phyloP scores from a whole-genome alignment of 768 basidiomycete species.

The Lanmaoa pseudosensibilis region DNA sequence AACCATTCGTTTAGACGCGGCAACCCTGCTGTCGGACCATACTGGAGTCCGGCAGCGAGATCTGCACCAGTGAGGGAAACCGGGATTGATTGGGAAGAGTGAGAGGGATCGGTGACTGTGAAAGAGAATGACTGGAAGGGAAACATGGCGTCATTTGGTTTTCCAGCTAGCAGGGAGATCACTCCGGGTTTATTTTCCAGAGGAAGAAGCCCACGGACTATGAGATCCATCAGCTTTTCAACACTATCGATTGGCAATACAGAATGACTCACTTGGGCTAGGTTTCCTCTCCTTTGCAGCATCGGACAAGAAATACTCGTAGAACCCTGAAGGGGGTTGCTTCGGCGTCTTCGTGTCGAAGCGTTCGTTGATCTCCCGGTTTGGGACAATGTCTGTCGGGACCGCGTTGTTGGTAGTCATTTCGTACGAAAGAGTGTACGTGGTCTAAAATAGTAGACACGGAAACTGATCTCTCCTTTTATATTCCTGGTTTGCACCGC shows the following conservation, averaged over 20 bases:
- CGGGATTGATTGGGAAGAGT: slow-evolving; percentile 44
- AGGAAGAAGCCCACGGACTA: slow-evolving; percentile 71
- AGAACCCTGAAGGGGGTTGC: slow-evolving; percentile 52
- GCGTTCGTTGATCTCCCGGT: background rate
- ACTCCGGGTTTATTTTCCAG: slow-evolving; percentile 77
- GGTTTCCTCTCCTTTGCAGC: slow-evolving; percentile 61
- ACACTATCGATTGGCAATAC: background rate
- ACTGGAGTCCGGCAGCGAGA: slow-evolving; percentile 71
- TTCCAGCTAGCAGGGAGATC: slow-evolving; percentile 84
- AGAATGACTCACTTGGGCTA: slow-evolving; percentile 53
- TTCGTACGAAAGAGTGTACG: background rate
- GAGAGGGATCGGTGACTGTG: slow-evolving; percentile 51
- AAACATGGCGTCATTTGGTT: slow-evolving; percentile 89
- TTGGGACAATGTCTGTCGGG: background rate
- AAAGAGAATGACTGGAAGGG: slow-evolving; percentile 83
- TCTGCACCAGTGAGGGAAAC: slow-evolving; percentile 59
- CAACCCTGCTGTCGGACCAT: slow-evolving; percentile 72
- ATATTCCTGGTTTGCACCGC: background rate
- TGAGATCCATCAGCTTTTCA: slow-evolving; percentile 1
- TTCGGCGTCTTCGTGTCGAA: slow-evolving; percentile 1
- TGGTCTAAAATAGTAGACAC: background rate
- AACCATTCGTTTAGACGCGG: slow-evolving; percentile 68
- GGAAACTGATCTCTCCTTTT: background rate
- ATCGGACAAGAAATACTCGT: slow-evolving; percentile 59
- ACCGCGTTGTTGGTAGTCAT: slow-evolving; percentile 8